These are phyloP conservation scores for Priceomyces melissophilus DNA, from an alignment of 805 yeast genomes.

Conservation along the genomic window DNA sequence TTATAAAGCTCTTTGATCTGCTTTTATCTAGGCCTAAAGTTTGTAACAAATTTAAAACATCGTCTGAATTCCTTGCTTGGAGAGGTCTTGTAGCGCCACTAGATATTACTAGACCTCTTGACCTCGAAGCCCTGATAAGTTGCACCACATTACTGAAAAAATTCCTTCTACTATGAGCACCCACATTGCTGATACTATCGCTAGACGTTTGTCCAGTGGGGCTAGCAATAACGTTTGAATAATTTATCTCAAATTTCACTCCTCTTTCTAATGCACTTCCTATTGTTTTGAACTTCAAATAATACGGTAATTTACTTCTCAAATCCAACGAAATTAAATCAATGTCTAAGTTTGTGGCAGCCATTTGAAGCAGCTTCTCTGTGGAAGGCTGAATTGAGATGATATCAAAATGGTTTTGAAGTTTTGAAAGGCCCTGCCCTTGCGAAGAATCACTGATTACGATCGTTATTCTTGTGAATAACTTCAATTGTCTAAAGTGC, in stretches of 20 bases:
- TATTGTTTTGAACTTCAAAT: constrained; percentile 76
- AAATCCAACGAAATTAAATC: constrained; percentile 78
- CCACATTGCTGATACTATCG: constrained; percentile 18
- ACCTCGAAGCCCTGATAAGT: constrained; percentile 75
- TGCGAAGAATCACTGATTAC: constrained; percentile 74
- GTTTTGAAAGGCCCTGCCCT: constrained; percentile 56
- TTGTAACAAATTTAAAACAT: constrained; percentile 61
- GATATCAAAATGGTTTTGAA: constrained; percentile 60
- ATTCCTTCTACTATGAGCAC: constrained; percentile 48
- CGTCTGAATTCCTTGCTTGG: constrained; percentile 63
- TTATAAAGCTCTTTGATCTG: constrained; percentile 57
- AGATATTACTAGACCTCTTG: constrained; percentile 73
- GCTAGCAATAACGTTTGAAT: constrained; percentile 50
- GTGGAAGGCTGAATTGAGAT: constrained; percentile 76
- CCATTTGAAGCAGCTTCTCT: constrained; percentile 74
- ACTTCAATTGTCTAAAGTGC: constrained; percentile 30
- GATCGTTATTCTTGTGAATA: constrained; percentile 72
- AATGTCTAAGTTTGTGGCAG: constrained; percentile 72
- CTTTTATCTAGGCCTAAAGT: constrained; percentile 68
- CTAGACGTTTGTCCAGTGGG: constrained; percentile 22
- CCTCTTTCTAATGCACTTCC: constrained; percentile 85
- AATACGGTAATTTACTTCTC: constrained; percentile 63
- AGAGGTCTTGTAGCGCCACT: constrained; percentile 65
- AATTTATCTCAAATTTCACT: constrained; percentile 74
- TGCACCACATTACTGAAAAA: constrained; percentile 71